Percentiles rank a stretch among this genome's conserved stretches.
Conservation (phyloP, 108 stramenopile species). For the Nitzschia palea region DNA sequence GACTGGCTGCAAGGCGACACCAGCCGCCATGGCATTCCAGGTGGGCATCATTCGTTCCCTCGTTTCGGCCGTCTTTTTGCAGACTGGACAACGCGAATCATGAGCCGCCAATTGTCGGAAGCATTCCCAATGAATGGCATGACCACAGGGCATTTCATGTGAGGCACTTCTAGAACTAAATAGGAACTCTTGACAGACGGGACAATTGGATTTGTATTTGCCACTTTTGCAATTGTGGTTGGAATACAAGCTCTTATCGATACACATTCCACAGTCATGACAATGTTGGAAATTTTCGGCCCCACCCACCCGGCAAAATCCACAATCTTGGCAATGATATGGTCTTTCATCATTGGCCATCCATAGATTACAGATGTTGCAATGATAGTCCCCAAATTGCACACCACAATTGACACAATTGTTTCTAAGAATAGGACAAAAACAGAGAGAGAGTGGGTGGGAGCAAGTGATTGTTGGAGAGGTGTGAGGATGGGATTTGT, state of each 20-base stretch:
- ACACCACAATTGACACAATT: constrained; percentile 63
- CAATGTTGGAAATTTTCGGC: constrained; percentile 82
- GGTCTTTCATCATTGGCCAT: constrained; percentile 79
- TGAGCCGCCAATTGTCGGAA: constrained; percentile 69
- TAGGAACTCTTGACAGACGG: constrained; percentile 82
- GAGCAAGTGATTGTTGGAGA: background rate
- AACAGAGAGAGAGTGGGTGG: background rate
- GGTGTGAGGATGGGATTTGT: too few species aligned
- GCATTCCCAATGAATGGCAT: constrained; percentile 79
- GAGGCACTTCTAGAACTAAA: constrained; percentile 55
- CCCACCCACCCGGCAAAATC: constrained; percentile 87
- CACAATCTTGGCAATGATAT: constrained; percentile 80
- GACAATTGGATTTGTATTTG: constrained; percentile 82
- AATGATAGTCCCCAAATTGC: constrained; percentile 82
- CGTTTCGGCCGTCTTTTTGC: constrained; percentile 85
- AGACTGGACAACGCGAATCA: constrained; percentile 82
- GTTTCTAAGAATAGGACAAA: constrained; percentile 43
- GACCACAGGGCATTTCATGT: constrained; percentile 83
- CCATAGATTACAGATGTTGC: constrained; percentile 84
- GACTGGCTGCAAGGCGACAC: constrained; percentile 77
- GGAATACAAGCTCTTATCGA: constrained; percentile 63
- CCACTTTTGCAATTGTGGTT: constrained; percentile 84
- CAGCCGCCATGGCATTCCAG: constrained; percentile 80
- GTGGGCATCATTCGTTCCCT: constrained; percentile 77
- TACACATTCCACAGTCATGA: constrained; percentile 87